Base-by-base conservation (phyloP, 2,329 filamentous ascomycete genomes). In the Orbilia javanica region DNA sequence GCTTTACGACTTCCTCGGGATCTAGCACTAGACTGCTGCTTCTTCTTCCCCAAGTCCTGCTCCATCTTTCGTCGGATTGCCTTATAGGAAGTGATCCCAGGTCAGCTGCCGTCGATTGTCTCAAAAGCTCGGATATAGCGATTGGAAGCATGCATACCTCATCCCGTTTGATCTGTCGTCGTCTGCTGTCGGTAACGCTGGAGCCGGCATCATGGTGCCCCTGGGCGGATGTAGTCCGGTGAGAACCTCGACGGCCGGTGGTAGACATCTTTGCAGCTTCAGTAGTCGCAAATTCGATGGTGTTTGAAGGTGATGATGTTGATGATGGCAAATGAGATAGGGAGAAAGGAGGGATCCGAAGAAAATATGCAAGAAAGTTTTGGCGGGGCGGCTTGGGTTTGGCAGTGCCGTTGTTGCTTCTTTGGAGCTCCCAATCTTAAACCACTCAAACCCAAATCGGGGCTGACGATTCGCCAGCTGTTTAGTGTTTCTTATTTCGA, bases 1-100 rank as follows among this genome's bases (percentile, higher is more conserved):
- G 81, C 73, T 87, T 97, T 98, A 84, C 94, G 92, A 79, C 91
- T 92, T 83, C 93, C 92, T 81, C 94, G 90, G 81, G 94, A 91
- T 82, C 94, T 91, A 11, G 39, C 63, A 82, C 89, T 88, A 80
- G 90, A 90, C 79, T 90, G 88, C 83, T 93, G 90, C 86, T 94
- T 97, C 90, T 98, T 98, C 88, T 98, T 98, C 88, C 90, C 96
- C 86, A 99, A 91, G 84, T 99, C 96, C 83, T 89, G 95, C 87
- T 99, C 96, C 87, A 99, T 92, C 87, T 97, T 98, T 83, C 90
- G 91, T 83, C 96, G 93, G 84, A 99, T 98, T 65, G 96, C 96
- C 96, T 98, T 83, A 42, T 57, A 53, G 20, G 34, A 62, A 52
- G 64, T 36, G 15, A 62, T 75, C 79, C 34, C 20, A 29, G 31